Base-by-base conservation (phyloP, 2,329 filamentous ascomycete genomes). In the Drechslerella dactyloides region DNA sequence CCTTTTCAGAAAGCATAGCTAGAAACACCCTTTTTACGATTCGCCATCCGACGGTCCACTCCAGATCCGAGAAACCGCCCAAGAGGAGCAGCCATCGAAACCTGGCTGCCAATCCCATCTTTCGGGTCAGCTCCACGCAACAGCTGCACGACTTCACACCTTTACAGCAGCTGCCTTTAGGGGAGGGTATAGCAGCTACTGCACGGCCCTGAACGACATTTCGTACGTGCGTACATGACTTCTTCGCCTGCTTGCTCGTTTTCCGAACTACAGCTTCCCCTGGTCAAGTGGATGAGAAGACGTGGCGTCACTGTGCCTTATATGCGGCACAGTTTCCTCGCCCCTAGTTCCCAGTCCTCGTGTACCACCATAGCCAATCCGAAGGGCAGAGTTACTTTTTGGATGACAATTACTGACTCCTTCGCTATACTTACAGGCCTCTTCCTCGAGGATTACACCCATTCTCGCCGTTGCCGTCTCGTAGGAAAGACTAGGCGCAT, bases 221-320 rank as follows among this genome's bases (percentile, higher is more conserved):
- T 40, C 57, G 58, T 63, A 42, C 37, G 58, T 63, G 15, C 37
- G 37, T 42, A 42, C 13, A 13, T 42, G 4, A 15, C n/a, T 59
- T 46, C 30, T 48, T 63, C 46, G 52, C 44, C 58, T 48, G 53
- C 57, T 58, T 52, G 51, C 44, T 54, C 48, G 23, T 52, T 69
- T 33, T 58, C 52, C 23, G 48, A 57, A 40, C n/a, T 55, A 42
- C 37, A 42, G 37, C 37, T 52, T 53, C 50, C 62, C 65, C 58
- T 58, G 33, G 58, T 57, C 53, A 58, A 48, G 52, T 69, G 65
- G 58, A 63, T 58, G 37, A 51, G 35, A 44, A 63, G 65, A 69
- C 65, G 65, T 69, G 65, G 65, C 58, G 65, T 69, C 65, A 62
- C 65, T 54, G 65, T 69, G 65, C 65, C 65, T 52, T 63, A 42